These are phyloP conservation scores for Trifolium repens DNA, from an alignment of 306 rosid genomes.

Conservation along the genomic window DNA sequence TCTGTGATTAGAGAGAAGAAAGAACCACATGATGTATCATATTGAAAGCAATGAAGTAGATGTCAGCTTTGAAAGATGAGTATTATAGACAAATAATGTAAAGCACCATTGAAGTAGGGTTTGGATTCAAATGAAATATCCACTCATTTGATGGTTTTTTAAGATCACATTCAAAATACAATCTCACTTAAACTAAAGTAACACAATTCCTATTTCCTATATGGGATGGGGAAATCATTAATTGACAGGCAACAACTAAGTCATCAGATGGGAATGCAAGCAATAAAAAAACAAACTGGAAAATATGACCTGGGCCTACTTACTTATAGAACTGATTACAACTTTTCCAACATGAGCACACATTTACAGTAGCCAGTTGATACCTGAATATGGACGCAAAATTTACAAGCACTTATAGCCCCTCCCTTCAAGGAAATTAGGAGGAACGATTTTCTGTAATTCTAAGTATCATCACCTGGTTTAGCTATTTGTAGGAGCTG, in stretches of 20 bases:
- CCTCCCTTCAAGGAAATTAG: conserved; percentile 44
- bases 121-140: conserved; percentile 29
- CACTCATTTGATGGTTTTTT: conserved; percentile 49
- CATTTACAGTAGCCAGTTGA: conserved; percentile 53
- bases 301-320: conserved; percentile 44
- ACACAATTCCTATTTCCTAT: conserved; percentile 49
- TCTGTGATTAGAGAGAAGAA: conserved; percentile 46
- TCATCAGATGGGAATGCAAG: conserved; percentile 49
- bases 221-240: conserved; percentile 36
- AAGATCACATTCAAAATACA: conserved; percentile 42
- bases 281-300: conserved; percentile 21
- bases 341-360: conserved; percentile 49
- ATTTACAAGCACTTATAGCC: conserved; percentile 58
- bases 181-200: conserved; percentile 38
- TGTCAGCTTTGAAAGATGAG: neutral
- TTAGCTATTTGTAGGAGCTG: conserved; percentile 42
- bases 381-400: conserved; percentile 59
- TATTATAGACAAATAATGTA: conserved; percentile 1
- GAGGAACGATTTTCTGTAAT: conserved; percentile 41
- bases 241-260: conserved; percentile 42
- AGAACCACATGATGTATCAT: conserved; percentile 47
- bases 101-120: conserved; percentile 9
- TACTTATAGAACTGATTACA: conserved; percentile 50
- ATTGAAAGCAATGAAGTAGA: neutral
- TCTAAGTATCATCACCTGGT: conserved; percentile 42